phyloP scores from a whole-genome alignment of 2,329 filamentous ascomycete genomes.

The Aureobasidium mangrovei region DNA sequence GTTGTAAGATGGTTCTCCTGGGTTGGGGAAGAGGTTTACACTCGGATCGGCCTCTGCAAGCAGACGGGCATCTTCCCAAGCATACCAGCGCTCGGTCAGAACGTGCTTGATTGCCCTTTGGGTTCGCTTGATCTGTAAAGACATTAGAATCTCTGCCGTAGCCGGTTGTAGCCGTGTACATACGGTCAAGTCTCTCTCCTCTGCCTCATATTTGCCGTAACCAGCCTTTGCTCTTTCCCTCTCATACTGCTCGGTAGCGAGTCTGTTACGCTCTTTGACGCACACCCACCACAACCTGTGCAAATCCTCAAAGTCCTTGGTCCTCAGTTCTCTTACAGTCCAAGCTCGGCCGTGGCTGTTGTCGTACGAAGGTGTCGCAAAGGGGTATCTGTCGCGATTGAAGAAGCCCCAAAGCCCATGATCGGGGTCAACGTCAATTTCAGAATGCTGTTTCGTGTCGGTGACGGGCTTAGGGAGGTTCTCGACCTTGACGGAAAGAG shows the following conservation, averaged over 20 bases:
- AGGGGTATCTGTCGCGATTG: slow-evolving; percentile 55
- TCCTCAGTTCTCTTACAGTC: slow-evolving; percentile 74
- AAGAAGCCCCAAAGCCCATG: slow-evolving; percentile 96
- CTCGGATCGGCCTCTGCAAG: slow-evolving; percentile 59
- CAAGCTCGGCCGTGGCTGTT: slow-evolving; percentile 69
- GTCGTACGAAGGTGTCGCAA: slow-evolving; percentile 65
- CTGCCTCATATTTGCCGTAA: slow-evolving; percentile 63
- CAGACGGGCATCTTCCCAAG: slow-evolving; percentile 68
- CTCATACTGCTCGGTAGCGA: slow-evolving; percentile 69
- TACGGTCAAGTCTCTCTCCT: slow-evolving; percentile 57
- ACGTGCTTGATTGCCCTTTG: slow-evolving; percentile 76
- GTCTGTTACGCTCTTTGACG: slow-evolving; percentile 78
- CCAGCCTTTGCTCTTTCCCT: slow-evolving; percentile 57
- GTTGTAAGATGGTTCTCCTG: slow-evolving; percentile 23
- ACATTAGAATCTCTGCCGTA: not conserved
- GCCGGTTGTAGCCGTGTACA: not conserved
- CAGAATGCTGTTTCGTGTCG: slow-evolving; percentile 47
- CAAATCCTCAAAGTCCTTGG: slow-evolving; percentile 89
- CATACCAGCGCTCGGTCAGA: slow-evolving; percentile 79
- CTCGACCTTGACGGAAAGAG: slow-evolving; percentile 63
- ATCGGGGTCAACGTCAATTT: slow-evolving; percentile 54
- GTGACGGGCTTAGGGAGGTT: slow-evolving; percentile 63
- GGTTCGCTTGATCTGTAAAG: slow-evolving; percentile 59
- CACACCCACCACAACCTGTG: slow-evolving; percentile 93
- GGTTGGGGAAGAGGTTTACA: slow-evolving; percentile 46